phyloP scores from a whole-genome alignment of 2,329 filamentous ascomycete species.

The Aurifilum marmelostoma region DNA sequence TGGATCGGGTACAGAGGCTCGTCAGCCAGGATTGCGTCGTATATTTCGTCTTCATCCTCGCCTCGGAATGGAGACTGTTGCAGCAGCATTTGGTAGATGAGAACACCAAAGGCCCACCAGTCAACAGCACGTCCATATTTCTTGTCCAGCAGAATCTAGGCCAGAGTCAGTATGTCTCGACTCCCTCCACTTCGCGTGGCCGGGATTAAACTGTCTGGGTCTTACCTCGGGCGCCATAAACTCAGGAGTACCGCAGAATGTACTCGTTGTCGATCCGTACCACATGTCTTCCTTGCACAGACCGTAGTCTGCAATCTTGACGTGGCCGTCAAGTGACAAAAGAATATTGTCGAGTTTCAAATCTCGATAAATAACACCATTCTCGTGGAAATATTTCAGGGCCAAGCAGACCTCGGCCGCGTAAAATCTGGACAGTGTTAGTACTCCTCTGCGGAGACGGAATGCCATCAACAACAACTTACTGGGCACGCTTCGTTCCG shows the following conservation, averaged over 20 bases:
- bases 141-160: slow-evolving; percentile 91
- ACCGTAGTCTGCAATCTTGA: slow-evolving; percentile 98
- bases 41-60: slow-evolving; percentile 99
- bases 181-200: no score
- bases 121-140: slow-evolving; percentile 97
- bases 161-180: background rate
- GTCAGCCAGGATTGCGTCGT: slow-evolving; percentile 96
- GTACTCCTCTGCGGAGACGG: background rate
- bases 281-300: slow-evolving; percentile 99
- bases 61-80: slow-evolving; percentile 98
- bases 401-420: slow-evolving; percentile 96
- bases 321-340: slow-evolving; percentile 91
- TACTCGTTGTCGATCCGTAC: slow-evolving; percentile 95
- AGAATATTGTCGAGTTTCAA: slow-evolving; percentile 93
- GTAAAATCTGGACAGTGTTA: slow-evolving; percentile 72
- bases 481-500: slow-evolving; percentile 93
- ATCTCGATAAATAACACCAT: slow-evolving; percentile 98
- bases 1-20: slow-evolving; percentile 98
- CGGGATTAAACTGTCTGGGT: no score
- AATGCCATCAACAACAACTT: slow-evolving; percentile 46
- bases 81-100: slow-evolving; percentile 99
- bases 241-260: slow-evolving; percentile 98
- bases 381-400: slow-evolving; percentile 98
- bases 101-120: slow-evolving; percentile 99
- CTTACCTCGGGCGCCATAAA: slow-evolving; percentile 97